Conservation (phyloP, 805 yeast genomes). For the Schizosaccharomyces octosporus region DNA sequence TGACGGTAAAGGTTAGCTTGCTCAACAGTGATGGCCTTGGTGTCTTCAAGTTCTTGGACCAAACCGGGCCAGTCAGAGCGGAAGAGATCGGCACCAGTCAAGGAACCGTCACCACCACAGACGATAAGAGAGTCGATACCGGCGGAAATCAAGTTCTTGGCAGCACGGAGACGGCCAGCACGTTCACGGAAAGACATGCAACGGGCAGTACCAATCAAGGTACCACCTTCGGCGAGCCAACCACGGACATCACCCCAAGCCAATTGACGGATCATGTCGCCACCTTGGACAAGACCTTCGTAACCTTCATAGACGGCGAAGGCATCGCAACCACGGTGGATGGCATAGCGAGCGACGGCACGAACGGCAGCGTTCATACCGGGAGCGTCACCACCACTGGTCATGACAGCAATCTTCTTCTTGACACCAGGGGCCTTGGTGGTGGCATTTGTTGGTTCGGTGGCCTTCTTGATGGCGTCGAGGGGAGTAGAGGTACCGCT, state of each 20-base stretch:
- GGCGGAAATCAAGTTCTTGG: constrained; percentile 55
- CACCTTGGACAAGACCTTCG: constrained; percentile 77
- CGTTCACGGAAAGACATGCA: constrained; percentile 67
- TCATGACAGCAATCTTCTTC: constrained; percentile 75
- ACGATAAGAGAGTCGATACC: constrained; percentile 91
- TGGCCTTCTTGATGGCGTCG: neutral
- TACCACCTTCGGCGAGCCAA: constrained; percentile 79
- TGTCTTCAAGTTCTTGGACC: constrained; percentile 40
- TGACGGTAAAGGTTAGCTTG: constrained; percentile 38
- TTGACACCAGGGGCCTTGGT: constrained; percentile 9
- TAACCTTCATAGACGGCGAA: constrained; percentile 87
- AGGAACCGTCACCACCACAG: constrained; percentile 96
- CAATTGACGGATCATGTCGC: constrained; percentile 51
- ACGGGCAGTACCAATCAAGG: constrained; percentile 88
- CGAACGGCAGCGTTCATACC: constrained; percentile 96
- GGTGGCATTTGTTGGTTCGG: neutral
- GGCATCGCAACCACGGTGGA: constrained; percentile 66
- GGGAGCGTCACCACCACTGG: constrained; percentile 96
- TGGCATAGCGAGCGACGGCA: constrained; percentile 84
- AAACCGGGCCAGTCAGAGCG: constrained; percentile 86
- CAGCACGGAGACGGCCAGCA: constrained; percentile 60
- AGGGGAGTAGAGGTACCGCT: neutral
- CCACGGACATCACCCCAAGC: constrained; percentile 90
- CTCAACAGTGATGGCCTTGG: constrained; percentile 30
- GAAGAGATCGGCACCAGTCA: constrained; percentile 91